Base-by-base conservation (phyloP, 306 rosid genomes). In the Fagus sylvatica region DNA sequence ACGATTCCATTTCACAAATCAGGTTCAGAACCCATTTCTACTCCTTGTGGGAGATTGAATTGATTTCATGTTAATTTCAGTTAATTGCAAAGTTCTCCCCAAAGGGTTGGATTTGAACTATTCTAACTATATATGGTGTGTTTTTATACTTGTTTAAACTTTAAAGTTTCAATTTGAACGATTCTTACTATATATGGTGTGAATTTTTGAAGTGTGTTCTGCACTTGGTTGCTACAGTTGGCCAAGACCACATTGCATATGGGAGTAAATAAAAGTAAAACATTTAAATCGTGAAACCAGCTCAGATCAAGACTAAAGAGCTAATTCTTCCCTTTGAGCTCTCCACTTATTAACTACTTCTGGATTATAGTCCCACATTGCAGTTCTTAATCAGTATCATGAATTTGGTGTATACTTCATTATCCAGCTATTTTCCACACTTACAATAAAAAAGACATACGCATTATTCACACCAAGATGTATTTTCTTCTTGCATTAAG, bases 231-330 rank as follows among this genome's bases (percentile, higher is more conserved):
- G 49, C 19, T 39, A 17, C 49, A 7, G 37, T 66, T 37, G 48
- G 7, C 43, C 33, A 30, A 30, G 59, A 34, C 61, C 48, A 57
- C 34, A 43, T 65, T 74, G 12, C 64, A 46, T 54, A 28, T 46
- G 8, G 42, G 34, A 73, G 56, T 73, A 55, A 66, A 43, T 65
- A 73, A 54, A 51, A 5, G 28, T 22, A 22, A 19, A 40, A 76
- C 55, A 53, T 60, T 51, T 39, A 7, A 66, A 56, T 59, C 30
- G 13, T 40, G 17, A 32, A 36, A 54, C 51, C 67, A 71, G 19
- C 59, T 76, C 48, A 76, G 64, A 60, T 64, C 42, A 81, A 53
- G 59, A 64, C 37, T 71, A 16, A 42, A 72, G 54, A 56, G 33
- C 39, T 56, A 39, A 65, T 71, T 10, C 49, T 28, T 4, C 30